These are phyloP conservation scores for Pisolithus albus DNA, from an alignment of 768 basidiomycete genomes.

Conservation along the genomic window DNA sequence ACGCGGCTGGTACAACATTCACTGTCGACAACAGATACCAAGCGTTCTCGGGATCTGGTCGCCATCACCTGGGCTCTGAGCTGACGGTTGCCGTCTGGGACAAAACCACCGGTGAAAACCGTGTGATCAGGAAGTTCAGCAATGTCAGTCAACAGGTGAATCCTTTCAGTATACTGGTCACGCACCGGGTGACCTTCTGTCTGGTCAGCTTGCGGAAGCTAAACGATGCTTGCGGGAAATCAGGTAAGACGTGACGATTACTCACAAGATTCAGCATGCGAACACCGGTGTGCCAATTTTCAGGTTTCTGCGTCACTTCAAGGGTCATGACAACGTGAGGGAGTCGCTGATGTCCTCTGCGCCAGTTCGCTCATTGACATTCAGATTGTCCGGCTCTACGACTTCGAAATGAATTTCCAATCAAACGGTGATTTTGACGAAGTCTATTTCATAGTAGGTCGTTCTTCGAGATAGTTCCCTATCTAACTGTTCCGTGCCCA, in stretches of 20 bases:
- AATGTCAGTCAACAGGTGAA: not conserved
- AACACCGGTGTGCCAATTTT: not conserved
- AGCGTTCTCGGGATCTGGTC: not conserved
- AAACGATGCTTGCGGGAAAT: not conserved
- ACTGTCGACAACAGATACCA: not conserved
- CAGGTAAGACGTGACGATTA: not conserved
- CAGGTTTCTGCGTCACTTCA: conserved; percentile 1
- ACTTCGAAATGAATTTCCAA: not conserved
- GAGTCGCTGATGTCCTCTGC: not conserved
- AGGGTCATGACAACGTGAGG: not conserved
- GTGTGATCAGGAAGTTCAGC: not conserved
- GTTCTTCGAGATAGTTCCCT: too few species aligned
- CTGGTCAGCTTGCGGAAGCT: not conserved
- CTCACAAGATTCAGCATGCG: not conserved
- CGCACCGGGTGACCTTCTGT: not conserved
- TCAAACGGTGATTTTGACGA: not conserved
- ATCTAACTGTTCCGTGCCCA: not conserved
- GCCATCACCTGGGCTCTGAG: not conserved
- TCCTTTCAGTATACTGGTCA: not conserved
- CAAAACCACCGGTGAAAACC: not conserved
- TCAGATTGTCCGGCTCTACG: not conserved
- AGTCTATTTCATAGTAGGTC: not conserved
- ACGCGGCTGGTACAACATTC: not conserved
- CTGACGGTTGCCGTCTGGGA: not conserved
- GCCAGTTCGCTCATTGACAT: not conserved